These are phyloP conservation scores for Grosmannia serpens DNA, from an alignment of 2,329 filamentous ascomycete genomes.

Conservation along the genomic window DNA sequence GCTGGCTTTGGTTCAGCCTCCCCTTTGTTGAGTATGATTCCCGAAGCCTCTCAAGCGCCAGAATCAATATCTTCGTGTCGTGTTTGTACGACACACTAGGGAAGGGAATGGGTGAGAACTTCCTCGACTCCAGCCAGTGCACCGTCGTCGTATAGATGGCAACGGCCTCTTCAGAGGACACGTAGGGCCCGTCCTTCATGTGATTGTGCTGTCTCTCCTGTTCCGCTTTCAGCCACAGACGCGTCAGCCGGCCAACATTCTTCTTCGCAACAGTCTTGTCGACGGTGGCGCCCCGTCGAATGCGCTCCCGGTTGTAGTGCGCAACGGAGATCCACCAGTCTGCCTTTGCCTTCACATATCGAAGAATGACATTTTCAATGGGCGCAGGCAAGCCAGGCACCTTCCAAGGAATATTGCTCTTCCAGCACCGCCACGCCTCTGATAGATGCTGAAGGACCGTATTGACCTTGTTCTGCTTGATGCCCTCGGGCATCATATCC, in stretches of 20 bases:
- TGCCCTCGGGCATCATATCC: slow-evolving; percentile 99
- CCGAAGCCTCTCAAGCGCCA: slow-evolving; percentile 82
- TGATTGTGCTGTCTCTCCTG: slow-evolving; percentile 99
- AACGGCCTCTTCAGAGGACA: slow-evolving; percentile 95
- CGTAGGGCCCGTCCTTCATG: slow-evolving; percentile 97
- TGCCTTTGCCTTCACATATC: slow-evolving; percentile 97
- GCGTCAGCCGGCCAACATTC: slow-evolving; percentile 87
- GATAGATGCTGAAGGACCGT: slow-evolving; percentile 94
- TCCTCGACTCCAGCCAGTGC: slow-evolving; percentile 95
- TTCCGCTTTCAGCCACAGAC: slow-evolving; percentile 95
- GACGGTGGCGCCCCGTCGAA: slow-evolving; percentile 88
- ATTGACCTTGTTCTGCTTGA: slow-evolving; percentile 99
- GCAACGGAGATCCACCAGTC: slow-evolving; percentile 99
- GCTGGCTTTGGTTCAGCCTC: slow-evolving; percentile 89
- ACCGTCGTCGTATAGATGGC: slow-evolving; percentile 98
- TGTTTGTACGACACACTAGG: slow-evolving; percentile 99
- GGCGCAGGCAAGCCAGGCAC: slow-evolving; percentile 91
- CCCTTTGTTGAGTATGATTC: slow-evolving; percentile 98
- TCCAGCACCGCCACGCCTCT: slow-evolving; percentile 99
- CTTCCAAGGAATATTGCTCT: slow-evolving; percentile 99
- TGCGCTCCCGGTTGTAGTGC: slow-evolving; percentile 96
- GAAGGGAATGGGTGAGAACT: slow-evolving; percentile 98
- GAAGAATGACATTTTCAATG: slow-evolving; percentile 96
- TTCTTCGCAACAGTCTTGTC: slow-evolving; percentile 99
- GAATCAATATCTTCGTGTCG: slow-evolving; percentile 95